phyloP scores from a whole-genome alignment of 1,139 yeast genomes.

The Trichomonascaceae sp. region DNA sequence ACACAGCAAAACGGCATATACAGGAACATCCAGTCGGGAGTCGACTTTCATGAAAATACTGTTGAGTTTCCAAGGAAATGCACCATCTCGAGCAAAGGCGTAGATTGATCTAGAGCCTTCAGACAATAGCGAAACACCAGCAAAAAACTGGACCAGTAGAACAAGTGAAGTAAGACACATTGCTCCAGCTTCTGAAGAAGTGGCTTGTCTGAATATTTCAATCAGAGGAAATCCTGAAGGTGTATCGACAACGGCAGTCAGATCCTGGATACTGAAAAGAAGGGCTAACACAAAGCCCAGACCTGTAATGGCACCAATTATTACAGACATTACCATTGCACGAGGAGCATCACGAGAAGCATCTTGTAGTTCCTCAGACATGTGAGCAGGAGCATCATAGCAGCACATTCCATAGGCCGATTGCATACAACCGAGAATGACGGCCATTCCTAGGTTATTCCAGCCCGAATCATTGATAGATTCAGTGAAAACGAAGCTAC shows the following conservation, averaged over 20 bases:
- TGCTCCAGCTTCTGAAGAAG: constrained; percentile 50
- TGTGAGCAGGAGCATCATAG: constrained; percentile 55
- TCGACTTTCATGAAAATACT: constrained; percentile 61
- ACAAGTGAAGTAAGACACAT: constrained; percentile 48
- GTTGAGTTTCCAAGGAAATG: constrained; percentile 46
- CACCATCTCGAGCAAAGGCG: constrained; percentile 65
- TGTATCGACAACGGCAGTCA: constrained; percentile 39
- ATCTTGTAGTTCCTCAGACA: constrained; percentile 51
- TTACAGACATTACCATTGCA: constrained; percentile 51
- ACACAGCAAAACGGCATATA: constrained; percentile 62
- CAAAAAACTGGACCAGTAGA: constrained; percentile 69
- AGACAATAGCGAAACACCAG: constrained; percentile 68
- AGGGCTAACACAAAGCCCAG: constrained; percentile 49
- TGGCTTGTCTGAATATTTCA: constrained; percentile 53
- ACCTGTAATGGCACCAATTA: constrained; percentile 52
- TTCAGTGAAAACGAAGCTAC: constrained; percentile 45
- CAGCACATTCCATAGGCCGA: constrained; percentile 60
- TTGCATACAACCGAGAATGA: constrained; percentile 54
- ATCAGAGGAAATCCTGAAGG: constrained; percentile 53
- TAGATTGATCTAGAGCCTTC: constrained; percentile 77
- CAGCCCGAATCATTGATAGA: constrained; percentile 47
- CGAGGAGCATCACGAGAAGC: constrained; percentile 50
- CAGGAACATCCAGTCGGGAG: constrained; percentile 57
- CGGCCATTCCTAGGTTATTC: constrained; percentile 49
- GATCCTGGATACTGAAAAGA: constrained; percentile 51